phyloP scores from a whole-genome alignment of 2,329 filamentous ascomycete genomes.

The Neoscytalidium dimidiatum region DNA sequence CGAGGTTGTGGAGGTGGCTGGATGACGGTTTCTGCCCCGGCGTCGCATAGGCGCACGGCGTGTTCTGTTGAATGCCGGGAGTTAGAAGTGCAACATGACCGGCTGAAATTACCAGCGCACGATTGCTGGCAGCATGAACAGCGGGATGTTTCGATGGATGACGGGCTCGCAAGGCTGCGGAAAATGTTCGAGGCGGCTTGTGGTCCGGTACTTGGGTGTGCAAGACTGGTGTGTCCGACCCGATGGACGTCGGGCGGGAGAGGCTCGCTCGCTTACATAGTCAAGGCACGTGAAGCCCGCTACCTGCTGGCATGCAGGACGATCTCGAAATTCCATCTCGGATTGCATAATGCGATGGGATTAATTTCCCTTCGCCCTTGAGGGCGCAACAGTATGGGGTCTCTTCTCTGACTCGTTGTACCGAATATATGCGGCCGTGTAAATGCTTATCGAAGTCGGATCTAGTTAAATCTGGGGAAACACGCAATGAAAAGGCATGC shows the following conservation, averaged over 20 bases:
- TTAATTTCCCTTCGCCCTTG: background rate
- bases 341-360: background rate
- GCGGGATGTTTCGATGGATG: background rate
- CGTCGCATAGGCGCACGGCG: background rate
- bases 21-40: background rate
- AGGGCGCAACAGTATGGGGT: background rate
- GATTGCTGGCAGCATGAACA: background rate
- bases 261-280: conserved; percentile 12
- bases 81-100: background rate
- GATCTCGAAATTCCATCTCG: background rate
- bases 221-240: conserved; percentile 15
- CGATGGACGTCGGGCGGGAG: conserved; percentile 7
- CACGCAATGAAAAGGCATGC: background rate
- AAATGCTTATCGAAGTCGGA: conserved; percentile 14
- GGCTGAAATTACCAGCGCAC: background rate
- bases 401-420: background rate
- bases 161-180: background rate
- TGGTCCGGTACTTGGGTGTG: conserved; percentile 3
- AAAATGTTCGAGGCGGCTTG: conserved; percentile 5
- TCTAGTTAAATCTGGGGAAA: conserved; percentile 10
- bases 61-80: background rate
- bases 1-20: background rate
- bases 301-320: background rate
- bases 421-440: background rate
- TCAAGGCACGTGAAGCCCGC: conserved; percentile 15